Conservation (phyloP, 192 early-diverging fungal genomes). For the Podila epigama region DNA sequence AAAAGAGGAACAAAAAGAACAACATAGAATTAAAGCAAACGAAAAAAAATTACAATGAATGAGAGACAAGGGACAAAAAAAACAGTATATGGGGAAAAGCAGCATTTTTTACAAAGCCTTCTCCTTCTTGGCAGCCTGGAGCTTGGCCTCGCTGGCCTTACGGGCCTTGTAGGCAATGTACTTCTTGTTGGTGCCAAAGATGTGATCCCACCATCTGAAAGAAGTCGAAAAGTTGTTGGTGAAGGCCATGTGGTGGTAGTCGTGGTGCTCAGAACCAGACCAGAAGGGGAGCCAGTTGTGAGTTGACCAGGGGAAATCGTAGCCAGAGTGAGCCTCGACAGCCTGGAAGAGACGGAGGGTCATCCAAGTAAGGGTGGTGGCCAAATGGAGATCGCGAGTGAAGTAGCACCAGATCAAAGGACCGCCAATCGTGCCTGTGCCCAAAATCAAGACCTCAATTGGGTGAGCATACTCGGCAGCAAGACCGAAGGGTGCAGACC, state of each 20-base stretch:
- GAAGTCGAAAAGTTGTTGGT: slow-evolving; percentile 82
- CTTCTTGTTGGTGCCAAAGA: slow-evolving; percentile 85
- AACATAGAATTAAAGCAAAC: background rate
- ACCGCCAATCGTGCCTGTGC: slow-evolving; percentile 84
- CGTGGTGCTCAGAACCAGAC: slow-evolving; percentile 93
- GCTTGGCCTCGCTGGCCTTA: slow-evolving; percentile 40
- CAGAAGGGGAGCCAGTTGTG: slow-evolving; percentile 87
- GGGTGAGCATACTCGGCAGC: slow-evolving; percentile 93
- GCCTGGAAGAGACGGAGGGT: slow-evolving; percentile 80
- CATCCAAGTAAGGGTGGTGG: slow-evolving; percentile 90
- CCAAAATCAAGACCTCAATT: slow-evolving; percentile 83
- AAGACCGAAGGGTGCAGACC: slow-evolving; percentile 87
- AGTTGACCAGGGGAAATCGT: slow-evolving; percentile 95
- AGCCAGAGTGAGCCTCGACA: slow-evolving; percentile 92
- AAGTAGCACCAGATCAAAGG: slow-evolving; percentile 75
- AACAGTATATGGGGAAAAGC: background rate
- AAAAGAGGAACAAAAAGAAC: slow-evolving; percentile 1
- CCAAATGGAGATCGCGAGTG: slow-evolving; percentile 76
- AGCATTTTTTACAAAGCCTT: slow-evolving; percentile 23
- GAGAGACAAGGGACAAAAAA: background rate
- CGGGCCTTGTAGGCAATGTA: slow-evolving; percentile 68
- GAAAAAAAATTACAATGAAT: background rate
- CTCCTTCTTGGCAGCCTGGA: slow-evolving; percentile 32
- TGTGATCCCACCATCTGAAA: slow-evolving; percentile 92
- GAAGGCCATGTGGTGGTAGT: slow-evolving; percentile 90